Base-by-base conservation (phyloP, 345 rosid genomes). In the Eucalyptus rudis region DNA sequence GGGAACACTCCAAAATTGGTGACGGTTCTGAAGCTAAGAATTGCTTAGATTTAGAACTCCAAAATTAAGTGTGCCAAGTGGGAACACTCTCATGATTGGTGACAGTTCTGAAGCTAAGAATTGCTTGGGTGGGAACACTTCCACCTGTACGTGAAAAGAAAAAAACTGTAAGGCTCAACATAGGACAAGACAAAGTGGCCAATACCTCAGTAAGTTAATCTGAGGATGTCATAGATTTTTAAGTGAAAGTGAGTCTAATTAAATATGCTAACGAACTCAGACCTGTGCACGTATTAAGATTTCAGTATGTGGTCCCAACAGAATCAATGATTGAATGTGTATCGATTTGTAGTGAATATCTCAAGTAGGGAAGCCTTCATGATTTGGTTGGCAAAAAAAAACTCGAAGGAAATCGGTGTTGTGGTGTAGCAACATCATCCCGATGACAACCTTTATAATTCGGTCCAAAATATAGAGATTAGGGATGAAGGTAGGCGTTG, bases 261-360 rank as follows among this genome's bases (percentile, higher is more conserved):
- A 68, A 0, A 68, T 16, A 31, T 31, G 4, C 36, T 33, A 10
- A 68, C 0, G 1, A 31, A 6, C 20, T 31, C 0, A 7, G 0
- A 66, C 76, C 6, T 6, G 31, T 29, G 8, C 68, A 13, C 1
- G 1, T 7, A 13, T 31, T 15, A 33, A 5, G 76, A 8, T n/a
- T 66, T 4, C 5, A 0, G 1, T 33, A 24, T 5, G 22, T 7
- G 0, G 12, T 68, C 80, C 11, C 43, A 16, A 16, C 6, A 68
- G 0, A 68, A 36, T 17, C 22, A 3, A 68, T 68, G 12, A 68
- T 66, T 7, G 12, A 31, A 31, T 66, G 36, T 66, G 3, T 68
- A 68, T 68, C 2, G 0, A 68, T 68, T 2, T 17, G 20, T 33
- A 19, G 44, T 5, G 43, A 33, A 17, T 33, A 33, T 68, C 11